These are phyloP conservation scores for Actinomucor elegans DNA, from an alignment of 371 early-diverging fungal species.

Conservation along the genomic window DNA sequence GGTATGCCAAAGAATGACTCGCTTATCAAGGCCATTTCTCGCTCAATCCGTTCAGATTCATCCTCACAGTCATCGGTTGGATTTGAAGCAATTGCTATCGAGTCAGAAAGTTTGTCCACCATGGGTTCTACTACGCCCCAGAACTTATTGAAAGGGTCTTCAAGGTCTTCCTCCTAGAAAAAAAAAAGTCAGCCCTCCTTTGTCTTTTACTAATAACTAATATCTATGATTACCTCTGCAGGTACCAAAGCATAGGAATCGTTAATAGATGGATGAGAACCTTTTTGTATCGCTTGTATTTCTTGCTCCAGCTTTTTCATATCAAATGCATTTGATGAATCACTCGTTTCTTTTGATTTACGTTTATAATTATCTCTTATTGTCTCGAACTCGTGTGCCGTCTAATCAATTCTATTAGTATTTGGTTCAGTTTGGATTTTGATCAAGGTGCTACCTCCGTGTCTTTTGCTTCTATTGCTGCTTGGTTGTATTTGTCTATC, in stretches of 20 bases:
- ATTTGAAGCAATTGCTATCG: conserved; percentile 5
- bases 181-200: no score
- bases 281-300: conserved; percentile 1
- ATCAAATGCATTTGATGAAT: conserved; percentile 1
- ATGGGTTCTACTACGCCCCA: conserved; percentile 78
- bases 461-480: neutral
- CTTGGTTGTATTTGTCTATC: neutral
- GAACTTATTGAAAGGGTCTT: conserved; percentile 83
- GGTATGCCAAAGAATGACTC: conserved; percentile 56
- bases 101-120: conserved; percentile 67
- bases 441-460: no score
- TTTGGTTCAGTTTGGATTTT: no score
- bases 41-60: conserved; percentile 14
- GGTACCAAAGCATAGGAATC: conserved; percentile 33
- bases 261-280: conserved; percentile 16
- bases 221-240: neutral
- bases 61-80: conserved; percentile 6
- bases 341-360: no score
- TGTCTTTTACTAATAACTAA: neutral
- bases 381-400: neutral
- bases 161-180: conserved; percentile 37
- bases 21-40: conserved; percentile 35
- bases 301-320: conserved; percentile 8
- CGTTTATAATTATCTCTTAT: neutral
- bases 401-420: neutral